phyloP scores from a whole-genome alignment of 2,329 filamentous ascomycete species.

The Exophiala mesophila region DNA sequence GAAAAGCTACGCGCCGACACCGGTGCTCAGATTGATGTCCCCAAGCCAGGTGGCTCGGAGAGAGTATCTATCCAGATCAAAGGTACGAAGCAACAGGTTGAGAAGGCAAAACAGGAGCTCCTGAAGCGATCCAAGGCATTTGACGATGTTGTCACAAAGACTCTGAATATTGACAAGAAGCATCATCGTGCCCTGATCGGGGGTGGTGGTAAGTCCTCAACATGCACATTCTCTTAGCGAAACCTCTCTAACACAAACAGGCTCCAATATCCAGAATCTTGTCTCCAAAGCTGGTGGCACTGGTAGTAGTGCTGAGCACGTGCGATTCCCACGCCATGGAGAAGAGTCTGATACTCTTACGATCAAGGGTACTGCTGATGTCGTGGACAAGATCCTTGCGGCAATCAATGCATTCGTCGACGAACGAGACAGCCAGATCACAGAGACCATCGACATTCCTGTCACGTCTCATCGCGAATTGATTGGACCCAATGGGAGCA shows the following conservation, averaged over 20 bases:
- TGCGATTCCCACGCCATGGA: constrained; percentile 90
- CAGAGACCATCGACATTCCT: constrained; percentile 73
- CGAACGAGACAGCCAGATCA: constrained; percentile 79
- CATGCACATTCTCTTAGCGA: neutral
- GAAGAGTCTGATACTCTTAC: constrained; percentile 77
- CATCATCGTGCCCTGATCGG: constrained; percentile 89
- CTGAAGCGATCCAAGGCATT: constrained; percentile 82
- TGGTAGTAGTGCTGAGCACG: constrained; percentile 79
- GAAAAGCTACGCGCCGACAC: constrained; percentile 81
- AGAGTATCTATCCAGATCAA: constrained; percentile 85
- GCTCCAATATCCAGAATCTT: constrained; percentile 78
- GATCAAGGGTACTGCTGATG: constrained; percentile 73
- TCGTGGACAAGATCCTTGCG: constrained; percentile 84
- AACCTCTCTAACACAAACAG: constrained; percentile 48
- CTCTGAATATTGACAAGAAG: constrained; percentile 88
- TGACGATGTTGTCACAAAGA: constrained; percentile 80
- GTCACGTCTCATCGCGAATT: constrained; percentile 84
- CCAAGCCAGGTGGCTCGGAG: constrained; percentile 66
- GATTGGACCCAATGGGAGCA: constrained; percentile 87
- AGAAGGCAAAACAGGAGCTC: constrained; percentile 84
- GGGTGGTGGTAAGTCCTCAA: constrained; percentile 63
- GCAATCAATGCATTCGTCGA: constrained; percentile 75
- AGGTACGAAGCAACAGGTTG: constrained; percentile 86
- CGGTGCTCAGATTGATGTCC: constrained; percentile 87
- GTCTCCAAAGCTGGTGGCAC: constrained; percentile 85